These are phyloP conservation scores for Pythium guiyangense DNA, from an alignment of 352 stramenopile species.

Conservation along the genomic window DNA sequence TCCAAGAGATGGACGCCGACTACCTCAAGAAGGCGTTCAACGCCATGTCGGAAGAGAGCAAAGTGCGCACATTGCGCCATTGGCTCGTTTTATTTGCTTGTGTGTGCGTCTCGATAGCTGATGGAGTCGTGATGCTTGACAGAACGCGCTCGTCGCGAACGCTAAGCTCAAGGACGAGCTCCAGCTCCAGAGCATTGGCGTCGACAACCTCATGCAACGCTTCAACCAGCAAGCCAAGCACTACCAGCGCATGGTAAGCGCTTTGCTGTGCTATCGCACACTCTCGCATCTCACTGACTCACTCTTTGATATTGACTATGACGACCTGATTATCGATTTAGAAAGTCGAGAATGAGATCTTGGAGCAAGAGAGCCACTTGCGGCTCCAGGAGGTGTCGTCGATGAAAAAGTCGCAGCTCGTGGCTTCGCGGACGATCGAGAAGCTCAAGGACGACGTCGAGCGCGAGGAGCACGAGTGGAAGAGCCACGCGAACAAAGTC, in stretches of 20 bases:
- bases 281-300: no score
- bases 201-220: slow-evolving; percentile 78
- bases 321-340: no score
- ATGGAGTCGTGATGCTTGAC: background rate
- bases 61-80: slow-evolving; percentile 21
- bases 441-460: slow-evolving; percentile 49
- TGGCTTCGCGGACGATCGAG: slow-evolving; percentile 47
- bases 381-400: slow-evolving; percentile 49
- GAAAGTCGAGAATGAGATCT: slow-evolving; percentile 77
- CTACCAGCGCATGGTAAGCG: slow-evolving; percentile 63
- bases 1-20: slow-evolving; percentile 71
- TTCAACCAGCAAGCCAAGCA: slow-evolving; percentile 64
- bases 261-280: no score
- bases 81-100: background rate
- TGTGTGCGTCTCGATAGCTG: no score
- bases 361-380: slow-evolving; percentile 65
- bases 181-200: slow-evolving; percentile 69
- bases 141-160: slow-evolving; percentile 77
- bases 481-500: slow-evolving; percentile 38
- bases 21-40: slow-evolving; percentile 83
- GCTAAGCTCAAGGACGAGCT: slow-evolving; percentile 80
- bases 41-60: slow-evolving; percentile 80
- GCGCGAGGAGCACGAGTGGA: slow-evolving; percentile 53
- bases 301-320: no score
- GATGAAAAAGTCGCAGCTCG: slow-evolving; percentile 63